phyloP scores from a whole-genome alignment of 306 rosid species.

The Dryas octopetala region DNA sequence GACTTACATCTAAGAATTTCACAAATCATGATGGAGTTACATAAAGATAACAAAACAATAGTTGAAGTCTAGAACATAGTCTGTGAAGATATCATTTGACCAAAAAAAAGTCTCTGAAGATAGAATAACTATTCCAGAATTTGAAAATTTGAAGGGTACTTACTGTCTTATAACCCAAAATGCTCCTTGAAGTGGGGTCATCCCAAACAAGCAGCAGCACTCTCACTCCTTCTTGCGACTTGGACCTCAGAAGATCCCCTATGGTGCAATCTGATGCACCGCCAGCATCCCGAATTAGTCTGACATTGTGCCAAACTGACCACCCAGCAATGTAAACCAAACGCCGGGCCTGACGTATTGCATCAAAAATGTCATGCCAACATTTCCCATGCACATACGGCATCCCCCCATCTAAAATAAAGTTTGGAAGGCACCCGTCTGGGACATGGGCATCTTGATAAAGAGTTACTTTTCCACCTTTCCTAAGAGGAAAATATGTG shows the following conservation, averaged over 20 bases:
- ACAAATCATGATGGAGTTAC: not conserved
- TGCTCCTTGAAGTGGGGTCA: conserved; percentile 92
- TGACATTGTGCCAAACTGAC: conserved; percentile 95
- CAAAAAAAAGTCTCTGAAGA: not conserved
- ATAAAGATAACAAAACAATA: too few species aligned
- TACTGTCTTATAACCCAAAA: conserved; percentile 79
- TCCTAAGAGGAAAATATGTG: conserved; percentile 90
- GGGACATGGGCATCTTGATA: conserved; percentile 97
- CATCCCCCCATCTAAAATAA: conserved; percentile 62
- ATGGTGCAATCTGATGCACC: conserved; percentile 40
- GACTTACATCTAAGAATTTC: conserved; percentile 8
- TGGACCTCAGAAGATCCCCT: conserved; percentile 80
- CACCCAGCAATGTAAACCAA: conserved; percentile 91
- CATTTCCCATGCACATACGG: conserved; percentile 78
- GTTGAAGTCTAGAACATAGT: too few species aligned
- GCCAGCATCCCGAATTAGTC: conserved; percentile 63
- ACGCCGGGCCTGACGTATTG: conserved; percentile 64
- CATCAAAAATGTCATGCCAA: conserved; percentile 81
- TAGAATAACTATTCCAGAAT: conserved; percentile 15
- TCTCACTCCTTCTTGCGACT: conserved; percentile 94
- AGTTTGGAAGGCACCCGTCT: conserved; percentile 67
- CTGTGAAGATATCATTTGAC: too few species aligned
- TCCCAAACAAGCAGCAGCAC: conserved; percentile 98
- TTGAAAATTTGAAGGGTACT: conserved; percentile 33
- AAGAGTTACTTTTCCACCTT: conserved; percentile 79